phyloP scores from a whole-genome alignment of 129 eudicot genomes.

The Deinandra increscens region DNA sequence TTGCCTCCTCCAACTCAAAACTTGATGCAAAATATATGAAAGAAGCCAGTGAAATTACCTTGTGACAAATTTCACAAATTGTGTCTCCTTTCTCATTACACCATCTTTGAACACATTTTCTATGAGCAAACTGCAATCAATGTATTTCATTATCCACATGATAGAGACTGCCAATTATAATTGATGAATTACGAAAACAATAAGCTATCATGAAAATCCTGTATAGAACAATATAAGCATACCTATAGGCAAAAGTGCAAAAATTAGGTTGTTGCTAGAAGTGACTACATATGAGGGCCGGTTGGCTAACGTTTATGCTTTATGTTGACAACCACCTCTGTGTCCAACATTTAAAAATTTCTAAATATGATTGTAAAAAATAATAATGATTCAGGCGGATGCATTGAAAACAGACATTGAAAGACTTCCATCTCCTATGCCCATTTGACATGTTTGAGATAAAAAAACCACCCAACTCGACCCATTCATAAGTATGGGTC shows the following conservation, averaged over 20 bases:
- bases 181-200: background rate
- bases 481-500: background rate
- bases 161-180: background rate
- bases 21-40: background rate
- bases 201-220: background rate
- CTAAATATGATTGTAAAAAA: background rate
- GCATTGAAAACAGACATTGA: background rate
- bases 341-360: background rate
- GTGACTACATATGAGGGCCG: background rate
- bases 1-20: background rate
- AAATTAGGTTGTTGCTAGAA: background rate
- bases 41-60: slow-evolving; percentile 44
- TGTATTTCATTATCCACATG: background rate
- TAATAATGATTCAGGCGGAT: background rate
- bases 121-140: slow-evolving; percentile 67
- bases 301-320: background rate
- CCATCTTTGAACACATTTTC: slow-evolving; percentile 80
- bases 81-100: slow-evolving; percentile 81
- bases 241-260: background rate
- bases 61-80: slow-evolving; percentile 77
- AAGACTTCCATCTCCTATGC: background rate
- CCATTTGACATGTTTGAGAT: background rate
- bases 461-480: background rate
- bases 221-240: background rate
- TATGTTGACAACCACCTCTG: background rate